A percentile compares a stretch with the other conserved stretches of the same genome.
Evolutionary conservation across 768 basidiomycete genomes (phyloP).

Genomic region (Phlebiopsis gigantea): DNA sequence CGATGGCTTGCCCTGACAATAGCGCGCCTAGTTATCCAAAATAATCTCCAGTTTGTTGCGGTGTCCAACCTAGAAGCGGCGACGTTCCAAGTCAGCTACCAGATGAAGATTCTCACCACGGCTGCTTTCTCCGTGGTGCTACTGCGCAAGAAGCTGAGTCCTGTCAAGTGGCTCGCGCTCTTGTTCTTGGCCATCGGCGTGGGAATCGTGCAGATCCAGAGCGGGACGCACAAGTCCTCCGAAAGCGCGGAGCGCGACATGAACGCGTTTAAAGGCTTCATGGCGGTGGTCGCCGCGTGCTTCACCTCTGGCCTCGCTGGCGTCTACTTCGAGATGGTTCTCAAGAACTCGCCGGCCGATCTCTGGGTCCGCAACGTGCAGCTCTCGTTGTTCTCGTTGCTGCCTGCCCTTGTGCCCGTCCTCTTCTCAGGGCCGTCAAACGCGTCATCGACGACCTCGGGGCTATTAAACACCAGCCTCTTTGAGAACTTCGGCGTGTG

Average conservation of each 20-base stretch:
- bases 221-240: constrained; percentile 54
- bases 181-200: constrained; percentile 85
- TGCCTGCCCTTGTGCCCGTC: constrained; percentile 84
- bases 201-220: constrained; percentile 63
- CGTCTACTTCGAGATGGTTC: constrained; percentile 97
- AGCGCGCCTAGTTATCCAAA: constrained; percentile 62
- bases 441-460: constrained; percentile 23
- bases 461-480: constrained; percentile 37
- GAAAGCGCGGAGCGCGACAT: constrained; percentile 64
- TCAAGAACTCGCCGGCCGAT: constrained; percentile 85
- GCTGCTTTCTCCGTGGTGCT: constrained; percentile 84
- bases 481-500: constrained; percentile 88
- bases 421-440: constrained; percentile 52
- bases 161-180: constrained; percentile 80
- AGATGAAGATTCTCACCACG: constrained; percentile 96
- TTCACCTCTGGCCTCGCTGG: constrained; percentile 95
- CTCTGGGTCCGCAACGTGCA: constrained; percentile 98
- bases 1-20: background rate
- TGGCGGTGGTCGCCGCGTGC: constrained; percentile 87
- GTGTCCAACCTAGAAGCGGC: constrained; percentile 91
- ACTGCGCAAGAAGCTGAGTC: constrained; percentile 67
- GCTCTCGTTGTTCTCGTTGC: constrained; percentile 87
- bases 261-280: constrained; percentile 80
- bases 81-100: constrained; percentile 95
- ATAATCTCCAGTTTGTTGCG: constrained; percentile 93